Evolutionary conservation across 2,329 filamentous ascomycete species (phyloP), one percentile per base, ranked within the genome.

Genomic region (Trichoderma hamatum): DNA sequence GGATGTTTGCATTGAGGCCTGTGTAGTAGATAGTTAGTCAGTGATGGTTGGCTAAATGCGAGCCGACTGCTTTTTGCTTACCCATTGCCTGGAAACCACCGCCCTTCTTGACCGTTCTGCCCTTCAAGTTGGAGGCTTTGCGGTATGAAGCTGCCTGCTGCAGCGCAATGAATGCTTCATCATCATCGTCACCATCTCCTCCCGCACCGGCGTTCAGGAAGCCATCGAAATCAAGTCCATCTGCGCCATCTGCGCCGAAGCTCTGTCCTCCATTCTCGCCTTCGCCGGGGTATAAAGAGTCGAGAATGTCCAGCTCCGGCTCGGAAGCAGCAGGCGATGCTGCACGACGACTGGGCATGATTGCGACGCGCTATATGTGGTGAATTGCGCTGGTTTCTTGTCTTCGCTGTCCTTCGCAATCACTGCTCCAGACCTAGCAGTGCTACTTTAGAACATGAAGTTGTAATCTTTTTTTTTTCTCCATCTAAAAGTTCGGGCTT

Each of bases 11-110:
- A 81, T 92, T 97, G 68, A 98, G 83, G 49, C 92, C 89, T 90
- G 69, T 11, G 3, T 13, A 32, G 70, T 71, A 51, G 59, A 43
- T 5, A 43, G 19, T n/a, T 19, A 70, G 52, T 52, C 46, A 30
- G 13, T 55, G 34, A 24, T 26, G 26, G 19, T 30, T 24, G 4
- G 7, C n/a, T 5, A 5, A 32, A 11, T 36, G 28, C 21, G 16
- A 16, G 34, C 19, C 54, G 13, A 60, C 28, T 26, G 28, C 11
- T 5, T 43, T n/a, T 43, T 21, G 71, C 82, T 69, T 80, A 90
- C 88, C 92, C 94, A 99, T 97, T 58, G 92, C 91, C 79, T 99
- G 96, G 78, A 99, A 99, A 64, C 95, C 96, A 75, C 96, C 96
- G 46, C 94, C 92, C 80, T 98, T 99, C 84, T 97, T 97, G 36